These are phyloP conservation scores for Biancaea sappan DNA, from an alignment of 306 rosid species.

Conservation along the genomic window DNA sequence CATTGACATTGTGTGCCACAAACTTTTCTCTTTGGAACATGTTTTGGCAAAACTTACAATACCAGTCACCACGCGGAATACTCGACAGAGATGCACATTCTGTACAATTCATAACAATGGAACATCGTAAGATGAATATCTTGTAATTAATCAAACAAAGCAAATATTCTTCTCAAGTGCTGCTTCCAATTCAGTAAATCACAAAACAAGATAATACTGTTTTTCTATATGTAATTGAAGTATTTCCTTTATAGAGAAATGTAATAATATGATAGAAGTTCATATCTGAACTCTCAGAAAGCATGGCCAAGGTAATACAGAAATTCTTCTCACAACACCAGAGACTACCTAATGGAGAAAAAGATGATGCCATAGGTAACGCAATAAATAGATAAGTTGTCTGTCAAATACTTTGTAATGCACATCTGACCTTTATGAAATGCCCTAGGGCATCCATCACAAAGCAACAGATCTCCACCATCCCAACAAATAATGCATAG, in stretches of 20 bases:
- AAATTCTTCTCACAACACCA: constrained; percentile 19
- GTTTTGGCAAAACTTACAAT: constrained; percentile 86
- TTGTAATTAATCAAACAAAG: constrained; percentile 8
- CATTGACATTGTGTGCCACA: constrained; percentile 69
- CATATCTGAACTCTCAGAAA: constrained; percentile 30
- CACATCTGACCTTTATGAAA: constrained; percentile 85
- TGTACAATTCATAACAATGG: constrained; percentile 50
- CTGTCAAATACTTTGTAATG: constrained; percentile 4
- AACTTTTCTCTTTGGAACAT: constrained; percentile 70
- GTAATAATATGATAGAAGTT: constrained; percentile 5
- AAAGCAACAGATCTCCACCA: constrained; percentile 92
- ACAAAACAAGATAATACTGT: not conserved
- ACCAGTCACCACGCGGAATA: constrained; percentile 85
- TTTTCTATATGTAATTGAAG: constrained; percentile 15
- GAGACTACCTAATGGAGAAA: constrained; percentile 18
- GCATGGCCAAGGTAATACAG: constrained; percentile 18
- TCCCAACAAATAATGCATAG: constrained; percentile 90
- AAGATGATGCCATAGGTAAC: not conserved
- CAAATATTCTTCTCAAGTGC: constrained; percentile 15
- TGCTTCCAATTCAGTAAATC: constrained; percentile 19
- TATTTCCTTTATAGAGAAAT: constrained; percentile 20
- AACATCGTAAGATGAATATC: constrained; percentile 17
- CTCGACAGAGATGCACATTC: constrained; percentile 84
- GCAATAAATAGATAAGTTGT: constrained; percentile 2
- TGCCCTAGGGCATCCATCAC: constrained; percentile 99